Conservation (phyloP, 805 yeast species). For the Zygosaccharomyces kombuchaensis region DNA sequence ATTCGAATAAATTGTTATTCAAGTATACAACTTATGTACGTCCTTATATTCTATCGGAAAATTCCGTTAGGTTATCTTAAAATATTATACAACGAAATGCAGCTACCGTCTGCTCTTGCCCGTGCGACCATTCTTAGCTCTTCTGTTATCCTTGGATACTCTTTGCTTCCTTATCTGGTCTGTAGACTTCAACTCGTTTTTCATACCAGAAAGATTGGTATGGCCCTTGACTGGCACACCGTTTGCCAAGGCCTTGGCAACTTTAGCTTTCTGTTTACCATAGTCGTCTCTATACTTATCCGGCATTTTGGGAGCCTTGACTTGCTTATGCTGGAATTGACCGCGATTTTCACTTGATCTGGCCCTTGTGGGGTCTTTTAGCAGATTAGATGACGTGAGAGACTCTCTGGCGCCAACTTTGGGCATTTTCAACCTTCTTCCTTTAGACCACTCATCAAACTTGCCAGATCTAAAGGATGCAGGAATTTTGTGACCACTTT, state of each 20-base stretch:
- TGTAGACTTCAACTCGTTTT: constrained; percentile 57
- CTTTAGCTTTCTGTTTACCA: constrained; percentile 74
- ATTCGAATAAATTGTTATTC: too few relatives aligned
- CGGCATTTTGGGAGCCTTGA: constrained; percentile 83
- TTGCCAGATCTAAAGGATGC: constrained; percentile 89
- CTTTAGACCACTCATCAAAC: constrained; percentile 86
- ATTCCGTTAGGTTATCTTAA: not conserved
- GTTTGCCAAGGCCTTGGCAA: constrained; percentile 68
- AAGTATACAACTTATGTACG: too few relatives aligned
- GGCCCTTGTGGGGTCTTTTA: constrained; percentile 32
- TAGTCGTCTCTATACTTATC: constrained; percentile 87
- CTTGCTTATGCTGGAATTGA: constrained; percentile 67
- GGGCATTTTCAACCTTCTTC: constrained; percentile 51
- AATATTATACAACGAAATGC: constrained; percentile 3
- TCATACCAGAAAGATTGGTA: constrained; percentile 37
- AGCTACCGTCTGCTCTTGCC: constrained; percentile 33
- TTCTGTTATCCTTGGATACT: constrained; percentile 60
- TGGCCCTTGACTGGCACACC: constrained; percentile 71
- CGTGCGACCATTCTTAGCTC: constrained; percentile 85
- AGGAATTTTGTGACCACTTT: constrained; percentile 87
- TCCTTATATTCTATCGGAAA: not conserved
- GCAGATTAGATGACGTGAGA: constrained; percentile 32
- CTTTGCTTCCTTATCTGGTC: constrained; percentile 79
- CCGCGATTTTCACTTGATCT: constrained; percentile 34
- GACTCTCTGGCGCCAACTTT: constrained; percentile 54